Evolutionary conservation across 768 basidiomycete genomes (phyloP).

Genomic region (Boletus rubescentipes): DNA sequence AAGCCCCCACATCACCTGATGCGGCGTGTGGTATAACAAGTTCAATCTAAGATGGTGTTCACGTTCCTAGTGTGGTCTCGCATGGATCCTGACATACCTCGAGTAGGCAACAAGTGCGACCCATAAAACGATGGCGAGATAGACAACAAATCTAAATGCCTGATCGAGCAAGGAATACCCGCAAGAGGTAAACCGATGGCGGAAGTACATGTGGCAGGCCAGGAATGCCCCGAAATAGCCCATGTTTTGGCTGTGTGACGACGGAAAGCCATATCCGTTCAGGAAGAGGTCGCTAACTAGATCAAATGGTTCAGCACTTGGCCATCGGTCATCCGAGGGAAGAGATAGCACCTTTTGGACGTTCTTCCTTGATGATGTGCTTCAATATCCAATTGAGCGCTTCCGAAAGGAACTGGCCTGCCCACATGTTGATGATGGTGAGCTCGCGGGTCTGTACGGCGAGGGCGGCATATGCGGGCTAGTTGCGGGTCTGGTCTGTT

Average conservation of each 20-base stretch:
- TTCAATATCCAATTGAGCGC: slow-evolving; percentile 70
- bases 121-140: slow-evolving; percentile 54
- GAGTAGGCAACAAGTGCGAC: slow-evolving; percentile 74
- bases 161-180: slow-evolving; percentile 52
- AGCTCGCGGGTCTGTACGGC: slow-evolving; percentile 76
- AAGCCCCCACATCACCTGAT: slow-evolving; percentile 76
- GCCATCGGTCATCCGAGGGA: background rate
- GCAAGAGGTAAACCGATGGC: slow-evolving; percentile 60
- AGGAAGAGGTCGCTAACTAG: slow-evolving; percentile 22
- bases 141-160: slow-evolving; percentile 47
- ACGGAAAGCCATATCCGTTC: slow-evolving; percentile 83
- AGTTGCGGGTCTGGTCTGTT: slow-evolving; percentile 7
- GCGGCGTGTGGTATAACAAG: slow-evolving; percentile 70
- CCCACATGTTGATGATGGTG: slow-evolving; percentile 81
- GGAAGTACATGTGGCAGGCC: slow-evolving; percentile 67
- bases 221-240: slow-evolving; percentile 81
- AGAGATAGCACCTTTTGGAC: slow-evolving; percentile 55
- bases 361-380: slow-evolving; percentile 60
- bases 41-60: slow-evolving; percentile 46
- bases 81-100: slow-evolving; percentile 44
- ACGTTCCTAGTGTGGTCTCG: background rate
- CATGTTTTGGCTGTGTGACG: slow-evolving; percentile 90
- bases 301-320: slow-evolving; percentile 1
- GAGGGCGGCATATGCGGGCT: slow-evolving; percentile 80
- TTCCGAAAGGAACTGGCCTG: slow-evolving; percentile 73